A percentile compares a stretch with the other conserved stretches of the same genome.
phyloP scores from a whole-genome alignment of 2,329 filamentous ascomycete species.

The Gyromitra esculenta region DNA sequence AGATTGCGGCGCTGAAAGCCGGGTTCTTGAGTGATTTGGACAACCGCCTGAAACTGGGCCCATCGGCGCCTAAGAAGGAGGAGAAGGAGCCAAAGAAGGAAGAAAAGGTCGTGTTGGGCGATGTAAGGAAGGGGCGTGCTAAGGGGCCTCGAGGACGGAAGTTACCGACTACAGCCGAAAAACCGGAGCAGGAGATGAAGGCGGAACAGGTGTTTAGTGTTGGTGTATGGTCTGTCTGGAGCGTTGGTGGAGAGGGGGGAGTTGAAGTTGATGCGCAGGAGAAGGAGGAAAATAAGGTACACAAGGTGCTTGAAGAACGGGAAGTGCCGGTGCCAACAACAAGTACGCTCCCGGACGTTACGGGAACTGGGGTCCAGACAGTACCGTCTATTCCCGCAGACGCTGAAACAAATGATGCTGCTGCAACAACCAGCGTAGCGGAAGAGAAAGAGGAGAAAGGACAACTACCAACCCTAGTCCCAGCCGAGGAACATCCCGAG shows the following conservation, averaged over 20 bases:
- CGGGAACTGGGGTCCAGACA: conserved; percentile 32
- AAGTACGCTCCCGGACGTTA: conserved; percentile 30
- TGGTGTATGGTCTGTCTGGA: conserved; percentile 53
- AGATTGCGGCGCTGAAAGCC: conserved; percentile 89
- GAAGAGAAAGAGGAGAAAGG: conserved; percentile 31
- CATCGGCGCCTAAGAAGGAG: conserved; percentile 80
- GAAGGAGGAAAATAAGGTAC: conserved; percentile 16
- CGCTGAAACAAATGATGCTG: background rate
- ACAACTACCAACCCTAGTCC: conserved; percentile 19
- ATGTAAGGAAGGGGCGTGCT: conserved; percentile 90
- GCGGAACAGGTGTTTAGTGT: conserved; percentile 17
- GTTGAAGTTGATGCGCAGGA: conserved; percentile 17
- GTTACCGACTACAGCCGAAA: conserved; percentile 65
- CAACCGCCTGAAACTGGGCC: conserved; percentile 84
- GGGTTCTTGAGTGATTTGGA: conserved; percentile 95
- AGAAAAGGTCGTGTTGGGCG: conserved; percentile 73
- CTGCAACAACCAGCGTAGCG: background rate
- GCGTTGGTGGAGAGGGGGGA: conserved; percentile 44
- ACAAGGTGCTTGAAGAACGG: background rate
- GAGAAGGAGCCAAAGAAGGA: conserved; percentile 70
- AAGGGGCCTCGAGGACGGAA: conserved; percentile 84
- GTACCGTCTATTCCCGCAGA: background rate
- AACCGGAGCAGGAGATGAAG: background rate
- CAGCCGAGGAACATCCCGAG: conserved; percentile 41
- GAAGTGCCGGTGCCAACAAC: conserved; percentile 19